Percentiles rank a stretch among this genome's conserved stretches.
These are phyloP conservation scores for Salix koriyanagi DNA, from an alignment of 345 rosid species.

Conservation along the genomic window DNA sequence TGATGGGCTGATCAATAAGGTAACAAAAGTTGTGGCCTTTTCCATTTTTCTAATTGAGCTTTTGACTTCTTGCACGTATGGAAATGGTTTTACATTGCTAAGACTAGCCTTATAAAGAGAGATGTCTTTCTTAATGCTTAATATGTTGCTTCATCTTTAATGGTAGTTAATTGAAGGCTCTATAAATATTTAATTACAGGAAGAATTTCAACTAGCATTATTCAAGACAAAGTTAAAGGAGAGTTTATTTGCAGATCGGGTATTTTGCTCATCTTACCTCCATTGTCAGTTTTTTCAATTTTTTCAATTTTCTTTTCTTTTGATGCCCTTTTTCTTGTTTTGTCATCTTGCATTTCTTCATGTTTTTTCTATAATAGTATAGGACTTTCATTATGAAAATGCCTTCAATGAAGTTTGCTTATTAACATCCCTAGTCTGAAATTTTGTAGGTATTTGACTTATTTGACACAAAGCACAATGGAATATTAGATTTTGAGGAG, in stretches of 20 bases:
- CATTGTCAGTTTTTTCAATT: not conserved
- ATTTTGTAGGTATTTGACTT: slow-evolving; percentile 27
- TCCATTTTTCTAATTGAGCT: not conserved
- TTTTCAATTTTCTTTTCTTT: not conserved
- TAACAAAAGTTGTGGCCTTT: not conserved
- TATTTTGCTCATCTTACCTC: not conserved
- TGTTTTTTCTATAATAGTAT: not conserved
- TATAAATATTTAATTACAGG: slow-evolving; percentile 8
- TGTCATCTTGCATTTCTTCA: not conserved
- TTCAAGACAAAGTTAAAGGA: slow-evolving; percentile 28
- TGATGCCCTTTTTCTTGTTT: not conserved
- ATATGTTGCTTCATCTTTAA: not conserved
- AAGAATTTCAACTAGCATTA: slow-evolving; percentile 27
- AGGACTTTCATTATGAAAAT: not conserved
- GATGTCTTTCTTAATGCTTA: not conserved
- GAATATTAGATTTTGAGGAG: slow-evolving; percentile 27
- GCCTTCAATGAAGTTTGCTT: not conserved
- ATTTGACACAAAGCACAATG: slow-evolving; percentile 29
- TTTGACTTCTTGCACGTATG: not conserved
- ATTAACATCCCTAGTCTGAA: not conserved
- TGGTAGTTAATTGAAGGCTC: not conserved
- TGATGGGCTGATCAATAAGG: slow-evolving; percentile 27
- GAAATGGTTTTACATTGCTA: not conserved
- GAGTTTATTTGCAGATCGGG: slow-evolving; percentile 29
- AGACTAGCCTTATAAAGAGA: not conserved